Evolutionary conservation across 2,329 filamentous ascomycete genomes (phyloP), one percentile per base, ranked within the genome.

Genomic region (Pseudogymnoascus sp.): DNA sequence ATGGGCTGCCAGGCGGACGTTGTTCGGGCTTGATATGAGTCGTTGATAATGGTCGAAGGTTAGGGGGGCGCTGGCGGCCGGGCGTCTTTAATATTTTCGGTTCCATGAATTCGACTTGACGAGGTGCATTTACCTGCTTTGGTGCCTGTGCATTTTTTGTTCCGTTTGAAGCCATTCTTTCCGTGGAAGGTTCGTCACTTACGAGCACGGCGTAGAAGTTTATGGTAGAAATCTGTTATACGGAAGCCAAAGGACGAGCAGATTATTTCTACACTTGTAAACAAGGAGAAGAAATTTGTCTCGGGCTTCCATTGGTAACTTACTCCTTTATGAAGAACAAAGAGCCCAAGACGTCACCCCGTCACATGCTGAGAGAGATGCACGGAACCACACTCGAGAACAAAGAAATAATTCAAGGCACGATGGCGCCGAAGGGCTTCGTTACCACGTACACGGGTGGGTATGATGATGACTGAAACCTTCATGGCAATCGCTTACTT

Each of bases 21-120:
- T 60, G 58, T 11, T 23, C 38, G 14, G 58, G 30, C 19, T 52
- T 22, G 30, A 33, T 45, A n/a, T 61, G 41, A 19, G 19, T 52
- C 22, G 60, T 61, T 35, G 60, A 42, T 45, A 61, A 25, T 19
- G 60, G 60, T 11, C 60, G 60, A 33, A 61, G 60, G 39, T 61
- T 55, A 55, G 12, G 12, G 19, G 49, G 49, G 7, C 49, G 49
- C 49, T 55, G 49, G 16, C 49, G 49, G 28, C 28, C 28, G n/a
- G 49, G 49, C 14, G 30, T 22, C 14, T 33, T 55, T 33, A 55
- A 19, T 22, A 8, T 19, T 33, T 55, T 55, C 22, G 49, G 28
- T 16, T 55, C 49, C 16, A 55, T 55, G 28, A 55, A 55, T 55
- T 55, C 49, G 25, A 55, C 49, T 5, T 55, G 49, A 30, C 23